phyloP scores from a whole-genome alignment of 106 monocot genomes.

The Platanthera guangdongensis region DNA sequence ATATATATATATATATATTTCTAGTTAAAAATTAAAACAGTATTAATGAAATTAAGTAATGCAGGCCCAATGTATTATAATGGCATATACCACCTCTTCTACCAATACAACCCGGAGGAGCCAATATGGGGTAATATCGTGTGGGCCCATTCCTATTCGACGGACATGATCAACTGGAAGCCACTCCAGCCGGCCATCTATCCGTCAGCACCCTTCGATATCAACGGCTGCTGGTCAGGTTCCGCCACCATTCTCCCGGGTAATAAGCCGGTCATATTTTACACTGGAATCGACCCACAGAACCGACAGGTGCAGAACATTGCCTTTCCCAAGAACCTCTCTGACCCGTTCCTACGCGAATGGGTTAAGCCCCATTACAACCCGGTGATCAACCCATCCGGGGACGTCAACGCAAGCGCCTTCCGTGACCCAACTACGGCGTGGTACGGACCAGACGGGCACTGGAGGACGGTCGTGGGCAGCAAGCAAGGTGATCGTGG shows the following conservation, averaged over 20 bases:
- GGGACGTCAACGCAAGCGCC: conserved; percentile 28
- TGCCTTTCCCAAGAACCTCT: conserved; percentile 64
- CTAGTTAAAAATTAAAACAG: neutral
- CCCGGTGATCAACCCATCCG: conserved; percentile 41
- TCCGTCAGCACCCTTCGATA: conserved; percentile 60
- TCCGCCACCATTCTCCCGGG: conserved; percentile 76
- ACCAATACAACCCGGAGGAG: conserved; percentile 78
- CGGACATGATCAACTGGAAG: conserved; percentile 71
- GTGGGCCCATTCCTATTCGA: conserved; percentile 82
- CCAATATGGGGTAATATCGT: conserved; percentile 70
- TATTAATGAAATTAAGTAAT: neutral
- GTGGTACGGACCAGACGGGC: conserved; percentile 35
- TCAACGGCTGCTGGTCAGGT: conserved; percentile 85
- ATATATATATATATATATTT: neutral
- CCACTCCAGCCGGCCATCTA: conserved; percentile 44
- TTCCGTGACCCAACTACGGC: conserved; percentile 88
- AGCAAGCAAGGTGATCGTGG: conserved; percentile 16
- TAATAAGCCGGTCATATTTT: conserved; percentile 50
- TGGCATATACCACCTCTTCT: conserved; percentile 81
- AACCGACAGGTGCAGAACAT: conserved; percentile 69
- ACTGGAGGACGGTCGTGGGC: conserved; percentile 50
- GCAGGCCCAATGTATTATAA: conserved; percentile 82
- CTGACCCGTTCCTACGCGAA: conserved; percentile 63
- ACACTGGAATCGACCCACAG: conserved; percentile 63
- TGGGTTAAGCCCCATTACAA: conserved; percentile 86